These are phyloP conservation scores for Cystobasidium slooffiae DNA, from an alignment of 1,284 basidiomycete species.

Conservation along the genomic window DNA sequence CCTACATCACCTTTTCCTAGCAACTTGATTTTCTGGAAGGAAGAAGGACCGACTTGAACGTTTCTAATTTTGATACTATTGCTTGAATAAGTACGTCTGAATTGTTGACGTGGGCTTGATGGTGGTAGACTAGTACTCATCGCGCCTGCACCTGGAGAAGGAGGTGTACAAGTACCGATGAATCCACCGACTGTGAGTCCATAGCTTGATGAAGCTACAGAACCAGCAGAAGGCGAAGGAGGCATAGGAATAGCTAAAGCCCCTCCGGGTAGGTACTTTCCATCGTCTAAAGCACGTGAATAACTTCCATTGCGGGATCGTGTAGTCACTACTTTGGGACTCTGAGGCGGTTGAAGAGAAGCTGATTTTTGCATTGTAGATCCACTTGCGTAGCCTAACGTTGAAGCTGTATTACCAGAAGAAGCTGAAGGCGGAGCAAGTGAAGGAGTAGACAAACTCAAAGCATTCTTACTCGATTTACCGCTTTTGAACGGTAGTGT, in stretches of 20 bases:
- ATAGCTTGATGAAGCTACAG: constrained; percentile 8
- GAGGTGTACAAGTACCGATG: constrained; percentile 2
- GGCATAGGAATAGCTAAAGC: constrained; percentile 31
- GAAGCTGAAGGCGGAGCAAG: background rate
- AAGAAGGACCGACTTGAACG: constrained; percentile 87
- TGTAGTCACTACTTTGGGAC: constrained; percentile 11
- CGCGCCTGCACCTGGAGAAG: constrained; percentile 17
- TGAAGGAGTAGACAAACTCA: background rate
- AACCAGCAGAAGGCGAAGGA: constrained; percentile 27
- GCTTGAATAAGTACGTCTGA: constrained; percentile 92
- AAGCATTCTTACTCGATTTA: background rate
- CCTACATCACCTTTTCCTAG: constrained; percentile 95
- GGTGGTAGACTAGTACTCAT: constrained; percentile 2
- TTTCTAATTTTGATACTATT: constrained; percentile 94
- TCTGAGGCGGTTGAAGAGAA: constrained; percentile 19
- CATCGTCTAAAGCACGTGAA: constrained; percentile 35
- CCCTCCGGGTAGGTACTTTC: constrained; percentile 27
- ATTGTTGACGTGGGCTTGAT: constrained; percentile 66
- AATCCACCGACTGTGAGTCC: background rate
- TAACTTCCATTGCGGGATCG: constrained; percentile 22
- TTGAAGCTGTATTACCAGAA: background rate
- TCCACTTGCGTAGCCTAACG: constrained; percentile 5
- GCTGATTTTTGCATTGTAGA: constrained; percentile 26
- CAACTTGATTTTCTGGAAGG: constrained; percentile 93
- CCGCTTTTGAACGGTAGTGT: background rate